These are phyloP conservation scores for Pleurozium schreberi DNA, from an alignment of 225 moss, liverwort and hornwort species.

Conservation along the genomic window DNA sequence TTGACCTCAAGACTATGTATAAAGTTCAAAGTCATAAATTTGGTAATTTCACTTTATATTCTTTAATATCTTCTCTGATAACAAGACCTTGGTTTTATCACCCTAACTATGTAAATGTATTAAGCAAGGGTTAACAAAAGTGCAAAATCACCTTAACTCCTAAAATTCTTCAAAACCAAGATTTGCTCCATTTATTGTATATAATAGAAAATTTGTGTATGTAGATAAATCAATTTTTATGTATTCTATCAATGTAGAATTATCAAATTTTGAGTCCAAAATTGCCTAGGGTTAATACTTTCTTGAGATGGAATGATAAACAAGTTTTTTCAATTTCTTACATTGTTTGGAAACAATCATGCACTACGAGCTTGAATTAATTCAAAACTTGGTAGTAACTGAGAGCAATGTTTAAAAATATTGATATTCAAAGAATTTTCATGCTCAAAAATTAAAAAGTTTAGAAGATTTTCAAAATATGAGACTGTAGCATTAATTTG, in stretches of 20 bases:
- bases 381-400: too few species aligned
- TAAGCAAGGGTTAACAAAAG: background rate
- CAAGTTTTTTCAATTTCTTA: background rate
- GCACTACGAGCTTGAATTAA: background rate
- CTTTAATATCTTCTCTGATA: background rate
- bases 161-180: background rate
- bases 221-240: background rate
- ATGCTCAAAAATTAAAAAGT: background rate
- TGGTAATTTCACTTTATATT: rapidly evolving
- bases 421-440: background rate
- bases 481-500: background rate
- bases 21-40: background rate
- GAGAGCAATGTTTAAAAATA: too few species aligned
- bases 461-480: too few species aligned
- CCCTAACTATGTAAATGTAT: too few species aligned
- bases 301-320: background rate
- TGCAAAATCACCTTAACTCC: rapidly evolving
- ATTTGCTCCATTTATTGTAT: background rate
- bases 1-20: background rate
- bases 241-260: background rate
- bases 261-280: background rate
- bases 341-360: background rate
- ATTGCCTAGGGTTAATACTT: too few species aligned
- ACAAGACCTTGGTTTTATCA: background rate
- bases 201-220: background rate